These are phyloP conservation scores for Acer negundo DNA, from an alignment of 345 rosid genomes.

Conservation along the genomic window DNA sequence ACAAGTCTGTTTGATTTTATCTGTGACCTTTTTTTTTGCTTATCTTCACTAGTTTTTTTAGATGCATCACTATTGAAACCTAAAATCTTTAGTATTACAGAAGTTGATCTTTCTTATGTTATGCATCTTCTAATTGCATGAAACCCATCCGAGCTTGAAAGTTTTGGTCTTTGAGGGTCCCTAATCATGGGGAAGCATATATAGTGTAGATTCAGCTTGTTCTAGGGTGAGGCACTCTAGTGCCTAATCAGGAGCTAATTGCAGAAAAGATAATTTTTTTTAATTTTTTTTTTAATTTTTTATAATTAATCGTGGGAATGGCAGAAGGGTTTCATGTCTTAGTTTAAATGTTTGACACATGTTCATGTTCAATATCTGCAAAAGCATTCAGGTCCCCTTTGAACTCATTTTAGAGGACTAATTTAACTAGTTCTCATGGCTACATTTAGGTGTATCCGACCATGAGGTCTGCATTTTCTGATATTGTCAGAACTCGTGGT, in stretches of 20 bases:
- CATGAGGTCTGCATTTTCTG: conserved; percentile 91
- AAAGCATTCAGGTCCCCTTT: background rate
- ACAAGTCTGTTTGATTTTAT: background rate
- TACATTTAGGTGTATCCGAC: conserved; percentile 78
- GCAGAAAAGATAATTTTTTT: background rate
- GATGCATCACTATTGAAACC: background rate
- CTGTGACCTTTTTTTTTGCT: background rate
- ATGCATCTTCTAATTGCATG: background rate
- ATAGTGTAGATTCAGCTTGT: background rate
- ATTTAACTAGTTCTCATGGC: conserved; percentile 18
- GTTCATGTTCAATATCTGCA: background rate
- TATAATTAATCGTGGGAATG: background rate
- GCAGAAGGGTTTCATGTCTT: background rate
- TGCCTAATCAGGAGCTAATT: background rate
- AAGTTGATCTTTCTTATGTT: background rate
- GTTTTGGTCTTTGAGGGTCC: background rate
- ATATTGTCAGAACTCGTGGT: conserved; percentile 74
- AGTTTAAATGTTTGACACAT: background rate
- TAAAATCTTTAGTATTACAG: background rate
- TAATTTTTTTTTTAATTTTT: too few relatives aligned
- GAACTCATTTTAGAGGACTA: background rate
- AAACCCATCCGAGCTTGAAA: background rate
- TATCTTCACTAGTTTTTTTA: background rate
- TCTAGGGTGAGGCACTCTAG: background rate
- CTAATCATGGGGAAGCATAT: background rate